Base-by-base conservation (phyloP, 208 protist genomes). In the Wallacemonas sp. region DNA sequence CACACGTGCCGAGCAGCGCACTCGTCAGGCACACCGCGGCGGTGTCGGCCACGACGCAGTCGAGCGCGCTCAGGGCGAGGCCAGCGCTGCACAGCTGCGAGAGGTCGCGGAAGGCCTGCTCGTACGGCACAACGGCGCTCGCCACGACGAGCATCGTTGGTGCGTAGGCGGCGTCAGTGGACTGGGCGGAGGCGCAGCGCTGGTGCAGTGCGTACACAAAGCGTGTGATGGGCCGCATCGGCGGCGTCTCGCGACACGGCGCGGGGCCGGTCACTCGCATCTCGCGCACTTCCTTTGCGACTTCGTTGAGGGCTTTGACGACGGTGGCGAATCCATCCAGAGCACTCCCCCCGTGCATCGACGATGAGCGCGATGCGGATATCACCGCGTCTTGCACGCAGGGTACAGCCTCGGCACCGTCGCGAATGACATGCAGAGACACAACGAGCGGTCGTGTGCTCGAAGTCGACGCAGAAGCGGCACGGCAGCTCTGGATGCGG, bases 41-140 rank as follows among this genome's bases (percentile, higher is more conserved):
- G 36, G 32, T 24, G 43, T 81, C 80, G 11, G 55, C 67, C 24
- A 78, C 8, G 21, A 81, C 23, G 54, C 74, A 77, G 66, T 68
- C n/a, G n/a, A n/a, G 54, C 4, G 76, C 29, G 34, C 52, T 23
- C 16, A 41, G 17, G 12, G 34, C 3, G 32, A 62, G 47, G 1
- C 44, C 36, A 11, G 34, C 39, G 30, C 29, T 47, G 46, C 62
- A 39, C 14, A 78, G 29, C 6, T 34, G 21, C 2, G 65, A 48
- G 14, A 83, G 65, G 11, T 61, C 65, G 16, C 70, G 39, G 30
- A 70, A 76, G 19, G 61, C 30, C 17, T 80, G 70, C 0, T 32
- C 46, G 52, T 72, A 46, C 26, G 48, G 39, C 3, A 79, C 38
- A 46, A 62, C 74, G 21, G 30, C 29, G 39, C 68, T 76, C 26